Base-by-base conservation (phyloP, 2,329 filamentous ascomycete species). In the Leptographium procerum region DNA sequence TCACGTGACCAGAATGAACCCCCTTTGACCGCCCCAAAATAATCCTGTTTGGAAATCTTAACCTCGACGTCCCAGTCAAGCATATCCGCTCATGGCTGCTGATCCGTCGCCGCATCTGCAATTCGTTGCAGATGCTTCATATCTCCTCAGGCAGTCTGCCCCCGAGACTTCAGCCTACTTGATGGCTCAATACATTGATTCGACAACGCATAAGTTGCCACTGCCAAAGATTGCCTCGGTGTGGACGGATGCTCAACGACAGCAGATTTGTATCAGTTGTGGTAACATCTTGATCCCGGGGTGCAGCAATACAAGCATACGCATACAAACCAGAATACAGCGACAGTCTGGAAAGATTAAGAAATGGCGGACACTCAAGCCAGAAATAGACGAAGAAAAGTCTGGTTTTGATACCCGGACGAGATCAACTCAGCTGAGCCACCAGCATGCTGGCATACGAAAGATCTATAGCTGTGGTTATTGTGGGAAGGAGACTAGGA, bases 231-330 rank as follows among this genome's bases (percentile, higher is more conserved):
- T 4, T 62, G 72, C 74, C 50, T 62, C 80, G 8, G 63, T 70
- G 9, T 68, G 70, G 55, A 69, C 76, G 11, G 77, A 81, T 22
- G 65, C 72, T n/a, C 77, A 82, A 61, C 73, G 73, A 55, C 77
- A 83, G 61, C 78, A 77, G 59, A 71, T 77, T 28, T 87, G 85
- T 68, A 75, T 72, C 54, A 76, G 76, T 56, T 88, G 85, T 65
- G 84, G 85, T 19, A 76, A 79, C 61, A 81, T 86, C 45, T 76
- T 84, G 71, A 71, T 84, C 4, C 71, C 75, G 1, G 82, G 82
- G 0, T 74, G 75, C 10, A 72, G 70, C 2, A 73, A 72, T 16
- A 63, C 62, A 50, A 63, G 63, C 10, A 53, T 81, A 10, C 71
- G 69, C 16, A 66, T 81, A 2, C 68, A 76, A 11, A 33, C 57